Evolutionary conservation across 768 basidiomycete species (phyloP), one percentile per base, ranked within the genome.

Genomic region (Mycena rosella): DNA sequence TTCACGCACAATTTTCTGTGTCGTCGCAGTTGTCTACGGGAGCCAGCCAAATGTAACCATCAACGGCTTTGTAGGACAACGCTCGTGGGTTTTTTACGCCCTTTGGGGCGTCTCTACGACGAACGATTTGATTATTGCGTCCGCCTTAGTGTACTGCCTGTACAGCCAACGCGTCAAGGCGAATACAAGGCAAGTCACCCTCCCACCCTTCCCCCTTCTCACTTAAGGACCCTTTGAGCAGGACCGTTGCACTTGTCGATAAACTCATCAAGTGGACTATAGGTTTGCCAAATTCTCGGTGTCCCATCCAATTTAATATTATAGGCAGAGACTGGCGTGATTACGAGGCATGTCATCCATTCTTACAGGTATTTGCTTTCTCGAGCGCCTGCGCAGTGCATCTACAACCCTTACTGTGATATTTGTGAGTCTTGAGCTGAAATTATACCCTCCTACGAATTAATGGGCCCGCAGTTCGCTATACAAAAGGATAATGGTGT

Each of bases 111-210:
- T 20, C 6, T n/a, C 44, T 3, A 26, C 54, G 17, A 17, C 11
- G 0, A 48, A 36, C 45, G 62, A 63, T n/a, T 42, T 48, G 27
- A 27, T 38, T 3, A 56, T 56, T 26, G 54, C 62, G 6, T 29
- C 18, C 6, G 27, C 62, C 13, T 27, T 63, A 20, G 53, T 56
- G 4, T 56, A 63, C 40, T 22, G 51, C 27, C 48, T 63, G 22
- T 26, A 63, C 20, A 32, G 13, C 3, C 60, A 51, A 42, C 47
- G 48, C 4, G 17, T 6, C 18, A 40, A 26, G n/a, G 26, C n/a
- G n/a, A 29, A 34, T 44, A 36, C 9, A 15, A 38, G 57, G 48
- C 27, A 17, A 32, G 56, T 51, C 6, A 34, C 22, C 17, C 14
- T 34, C 36, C 30, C 38, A 15, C 13, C 5, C 17, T 26, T 26